Conservation (phyloP, 257 asterid species). For the Coffea eugenioides region DNA sequence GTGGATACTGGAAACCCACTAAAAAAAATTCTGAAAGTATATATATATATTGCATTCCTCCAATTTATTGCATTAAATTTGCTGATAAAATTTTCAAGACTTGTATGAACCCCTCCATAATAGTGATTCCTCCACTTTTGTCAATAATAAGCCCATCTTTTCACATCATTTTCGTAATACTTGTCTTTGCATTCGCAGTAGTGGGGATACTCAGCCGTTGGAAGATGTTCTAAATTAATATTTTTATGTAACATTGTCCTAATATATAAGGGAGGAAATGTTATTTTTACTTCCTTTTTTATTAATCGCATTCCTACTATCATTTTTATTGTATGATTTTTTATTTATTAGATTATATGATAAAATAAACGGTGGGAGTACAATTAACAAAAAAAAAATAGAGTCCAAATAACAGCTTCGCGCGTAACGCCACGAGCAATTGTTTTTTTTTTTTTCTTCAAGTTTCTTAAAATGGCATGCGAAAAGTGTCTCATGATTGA, state of each 20-base stretch:
- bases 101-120: not conserved
- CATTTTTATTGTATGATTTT: too few species aligned
- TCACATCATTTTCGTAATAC: not conserved
- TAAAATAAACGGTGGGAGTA: too few species aligned
- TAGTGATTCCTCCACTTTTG: not conserved
- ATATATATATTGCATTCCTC: not conserved
- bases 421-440: not conserved
- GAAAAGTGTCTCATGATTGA: conserved; percentile 2
- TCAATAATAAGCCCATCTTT: not conserved
- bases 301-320: too few species aligned
- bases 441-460: not conserved
- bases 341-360: too few species aligned
- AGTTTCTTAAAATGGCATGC: conserved; percentile 1
- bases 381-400: too few species aligned
- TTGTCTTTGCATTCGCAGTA: not conserved
- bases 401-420: too few species aligned
- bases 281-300: too few species aligned
- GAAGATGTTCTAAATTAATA: not conserved
- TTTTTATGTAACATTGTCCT: not conserved
- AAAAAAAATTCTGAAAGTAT: too few species aligned
- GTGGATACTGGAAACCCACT: too few species aligned
- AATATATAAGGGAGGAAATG: too few species aligned
- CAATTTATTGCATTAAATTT: not conserved
- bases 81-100: not conserved
- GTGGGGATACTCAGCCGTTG: not conserved